Evolutionary conservation across 2,329 filamentous ascomycete species (phyloP).

Genomic region (Venturia oleaginea): DNA sequence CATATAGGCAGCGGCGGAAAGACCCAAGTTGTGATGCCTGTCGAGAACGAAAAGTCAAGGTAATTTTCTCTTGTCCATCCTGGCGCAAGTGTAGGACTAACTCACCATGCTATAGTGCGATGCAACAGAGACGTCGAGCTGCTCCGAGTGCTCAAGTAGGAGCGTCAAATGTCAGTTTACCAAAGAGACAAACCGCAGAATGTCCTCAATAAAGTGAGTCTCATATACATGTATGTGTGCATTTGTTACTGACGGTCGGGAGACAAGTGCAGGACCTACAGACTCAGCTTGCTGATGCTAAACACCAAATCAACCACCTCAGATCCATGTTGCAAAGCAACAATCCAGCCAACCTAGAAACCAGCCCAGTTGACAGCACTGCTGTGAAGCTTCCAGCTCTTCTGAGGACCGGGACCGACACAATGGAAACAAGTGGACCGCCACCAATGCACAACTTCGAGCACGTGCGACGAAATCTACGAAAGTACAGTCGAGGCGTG

Average conservation of each 20-base stretch:
- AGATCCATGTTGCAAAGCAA: constrained; percentile 51
- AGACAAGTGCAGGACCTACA: constrained; percentile 92
- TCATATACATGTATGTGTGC: background rate
- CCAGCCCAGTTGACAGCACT: constrained; percentile 30
- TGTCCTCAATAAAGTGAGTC: constrained; percentile 90
- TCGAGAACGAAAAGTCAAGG: constrained; percentile 67
- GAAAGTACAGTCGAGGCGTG: constrained; percentile 65
- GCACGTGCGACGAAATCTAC: constrained; percentile 62
- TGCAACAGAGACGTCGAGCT: constrained; percentile 91
- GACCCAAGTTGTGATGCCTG: constrained; percentile 98
- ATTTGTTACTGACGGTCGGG: constrained; percentile 15
- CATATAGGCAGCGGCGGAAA: constrained; percentile 89
- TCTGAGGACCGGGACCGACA: constrained; percentile 17
- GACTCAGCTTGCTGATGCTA: constrained; percentile 74
- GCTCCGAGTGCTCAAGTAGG: constrained; percentile 92
- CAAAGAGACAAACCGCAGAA: constrained; percentile 94
- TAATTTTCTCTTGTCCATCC: constrained; percentile 20
- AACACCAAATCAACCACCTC: constrained; percentile 68
- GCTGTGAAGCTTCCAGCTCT: constrained; percentile 17
- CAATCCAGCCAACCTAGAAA: constrained; percentile 37
- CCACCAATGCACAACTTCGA: constrained; percentile 59
- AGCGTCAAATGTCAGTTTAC: constrained; percentile 98
- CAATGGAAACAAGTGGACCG: constrained; percentile 51
- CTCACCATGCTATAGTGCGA: constrained; percentile 56
- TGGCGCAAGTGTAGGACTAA: background rate